Conservation (phyloP, 257 asterid species). For the Lycium ferocissimum region DNA sequence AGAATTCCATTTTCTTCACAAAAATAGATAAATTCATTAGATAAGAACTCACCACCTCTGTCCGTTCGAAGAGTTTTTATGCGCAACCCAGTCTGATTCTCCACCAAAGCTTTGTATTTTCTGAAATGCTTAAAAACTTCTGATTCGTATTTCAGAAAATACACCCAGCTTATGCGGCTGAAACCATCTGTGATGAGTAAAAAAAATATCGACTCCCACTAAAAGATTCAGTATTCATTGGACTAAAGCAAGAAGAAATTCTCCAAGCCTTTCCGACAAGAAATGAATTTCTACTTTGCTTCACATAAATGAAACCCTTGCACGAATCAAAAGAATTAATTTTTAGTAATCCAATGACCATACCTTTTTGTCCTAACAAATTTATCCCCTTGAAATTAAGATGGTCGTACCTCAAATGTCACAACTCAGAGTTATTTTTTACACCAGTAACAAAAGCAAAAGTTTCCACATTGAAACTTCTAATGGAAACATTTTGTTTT, state of each 20-base stretch:
- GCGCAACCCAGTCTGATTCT: not conserved
- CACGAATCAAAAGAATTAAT: not conserved
- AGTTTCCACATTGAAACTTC: not conserved
- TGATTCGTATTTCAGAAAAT: not conserved
- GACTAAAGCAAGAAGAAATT: not conserved
- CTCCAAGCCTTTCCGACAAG: conserved; percentile 1
- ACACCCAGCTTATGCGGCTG: not conserved
- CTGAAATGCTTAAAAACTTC: not conserved
- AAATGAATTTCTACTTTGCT: not conserved
- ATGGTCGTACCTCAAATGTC: not conserved
- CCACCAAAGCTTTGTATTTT: not conserved
- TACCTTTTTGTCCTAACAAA: not conserved
- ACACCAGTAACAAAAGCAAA: not conserved
- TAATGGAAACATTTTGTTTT: conserved; percentile 24
- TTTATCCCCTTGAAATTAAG: not conserved
- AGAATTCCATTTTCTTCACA: not conserved
- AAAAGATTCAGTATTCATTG: not conserved
- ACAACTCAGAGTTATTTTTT: not conserved
- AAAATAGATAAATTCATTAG: not conserved
- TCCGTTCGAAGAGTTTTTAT: not conserved
- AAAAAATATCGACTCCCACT: not conserved
- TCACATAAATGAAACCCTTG: too few species aligned
- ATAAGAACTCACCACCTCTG: not conserved
- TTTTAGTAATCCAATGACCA: conserved; percentile 26
- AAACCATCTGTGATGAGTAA: not conserved